Conservation (phyloP, 352 stramenopile species). For the Phytopythium litorale region DNA sequence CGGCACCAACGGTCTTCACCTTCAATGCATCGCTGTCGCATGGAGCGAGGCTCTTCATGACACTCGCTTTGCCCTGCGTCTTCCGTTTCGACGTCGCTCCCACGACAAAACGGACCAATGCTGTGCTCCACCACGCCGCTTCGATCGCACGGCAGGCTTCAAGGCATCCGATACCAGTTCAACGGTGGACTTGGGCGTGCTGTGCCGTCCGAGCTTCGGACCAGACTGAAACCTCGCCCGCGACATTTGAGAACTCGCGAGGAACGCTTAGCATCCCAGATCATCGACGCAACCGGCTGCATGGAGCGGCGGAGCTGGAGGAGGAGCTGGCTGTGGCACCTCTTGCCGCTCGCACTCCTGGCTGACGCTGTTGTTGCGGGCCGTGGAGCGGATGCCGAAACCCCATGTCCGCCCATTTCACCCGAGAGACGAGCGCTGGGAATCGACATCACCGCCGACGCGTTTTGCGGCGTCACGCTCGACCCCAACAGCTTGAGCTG, state of each 20-base stretch:
- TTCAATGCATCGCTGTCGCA: neutral
- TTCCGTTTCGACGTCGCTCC: neutral
- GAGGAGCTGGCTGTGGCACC: neutral
- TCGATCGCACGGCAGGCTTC: neutral
- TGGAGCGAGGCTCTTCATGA: neutral
- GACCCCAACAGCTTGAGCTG: constrained; percentile 3
- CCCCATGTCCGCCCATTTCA: neutral
- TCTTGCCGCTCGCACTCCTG: neutral
- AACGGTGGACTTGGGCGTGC: neutral
- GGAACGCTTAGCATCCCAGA: neutral
- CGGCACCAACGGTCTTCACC: neutral
- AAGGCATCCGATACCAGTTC: neutral
- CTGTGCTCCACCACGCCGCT: neutral
- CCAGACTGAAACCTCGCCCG: neutral
- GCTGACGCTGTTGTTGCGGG: neutral
- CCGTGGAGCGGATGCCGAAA: neutral
- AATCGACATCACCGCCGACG: constrained; percentile 5
- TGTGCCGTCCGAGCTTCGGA: neutral
- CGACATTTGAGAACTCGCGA: constrained; percentile 3
- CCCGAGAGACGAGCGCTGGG: neutral
- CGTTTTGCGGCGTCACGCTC: neutral
- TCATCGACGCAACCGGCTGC: neutral
- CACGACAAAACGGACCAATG: neutral
- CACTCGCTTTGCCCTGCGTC: neutral
- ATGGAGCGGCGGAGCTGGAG: neutral